These are phyloP conservation scores for Cicer chorassanicum DNA, from an alignment of 306 rosid species.

Conservation along the genomic window DNA sequence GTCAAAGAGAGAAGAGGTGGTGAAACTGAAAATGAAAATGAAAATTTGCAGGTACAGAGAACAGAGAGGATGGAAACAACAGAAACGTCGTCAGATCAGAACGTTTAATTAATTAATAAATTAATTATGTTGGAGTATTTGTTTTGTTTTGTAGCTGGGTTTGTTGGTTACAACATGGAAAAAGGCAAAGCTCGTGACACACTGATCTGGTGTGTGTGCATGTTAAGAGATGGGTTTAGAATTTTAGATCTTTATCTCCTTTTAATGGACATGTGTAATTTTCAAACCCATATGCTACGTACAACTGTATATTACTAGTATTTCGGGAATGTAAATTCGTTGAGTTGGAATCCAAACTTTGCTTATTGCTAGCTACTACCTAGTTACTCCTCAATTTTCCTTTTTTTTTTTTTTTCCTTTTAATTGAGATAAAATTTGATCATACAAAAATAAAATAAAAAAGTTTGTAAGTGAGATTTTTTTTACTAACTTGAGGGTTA, in stretches of 20 bases:
- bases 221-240: conserved; percentile 31
- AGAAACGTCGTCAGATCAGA: conserved; percentile 52
- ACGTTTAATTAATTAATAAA: conserved; percentile 47
- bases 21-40: neutral
- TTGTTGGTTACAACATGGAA: neutral
- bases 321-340: conserved; percentile 73
- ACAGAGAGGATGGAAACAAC: conserved; percentile 37
- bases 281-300: neutral
- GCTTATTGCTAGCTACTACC: neutral
- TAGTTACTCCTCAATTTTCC: conserved; percentile 10
- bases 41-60: conserved; percentile 14
- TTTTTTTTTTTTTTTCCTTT: neutral
- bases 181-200: conserved; percentile 23
- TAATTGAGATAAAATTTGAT: neutral
- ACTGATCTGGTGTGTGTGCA: conserved; percentile 33
- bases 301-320: conserved; percentile 29
- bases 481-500: neutral
- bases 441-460: too few relatives aligned
- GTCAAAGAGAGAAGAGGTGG: conserved; percentile 37
- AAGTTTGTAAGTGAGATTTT: neutral
- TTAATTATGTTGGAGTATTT: too few relatives aligned
- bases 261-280: neutral
- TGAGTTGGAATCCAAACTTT: conserved; percentile 60
- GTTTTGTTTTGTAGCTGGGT: neutral
- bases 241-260: neutral